Conservation (phyloP, 116 monocot species). For the Zostera marina region DNA sequence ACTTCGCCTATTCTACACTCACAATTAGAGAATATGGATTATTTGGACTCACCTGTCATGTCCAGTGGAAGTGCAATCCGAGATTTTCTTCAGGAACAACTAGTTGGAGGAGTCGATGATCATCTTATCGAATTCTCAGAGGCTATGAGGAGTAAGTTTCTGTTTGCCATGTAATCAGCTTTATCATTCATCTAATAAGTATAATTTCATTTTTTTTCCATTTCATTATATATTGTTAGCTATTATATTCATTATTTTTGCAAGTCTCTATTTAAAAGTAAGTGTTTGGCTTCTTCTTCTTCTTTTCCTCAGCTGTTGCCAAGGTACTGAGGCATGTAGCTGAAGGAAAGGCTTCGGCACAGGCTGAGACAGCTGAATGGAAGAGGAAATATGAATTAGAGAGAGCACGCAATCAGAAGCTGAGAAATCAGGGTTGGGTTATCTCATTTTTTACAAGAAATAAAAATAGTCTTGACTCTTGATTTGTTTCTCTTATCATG, state of each 20-base stretch:
- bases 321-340: slow-evolving; percentile 74
- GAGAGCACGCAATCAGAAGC: slow-evolving; percentile 36
- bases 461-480: background rate
- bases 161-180: background rate
- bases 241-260: background rate
- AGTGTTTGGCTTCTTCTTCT: background rate
- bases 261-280: background rate
- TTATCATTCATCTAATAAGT: background rate
- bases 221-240: too few species aligned
- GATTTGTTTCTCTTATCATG: background rate
- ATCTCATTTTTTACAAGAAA: background rate
- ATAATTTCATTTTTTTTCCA: too few species aligned
- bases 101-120: slow-evolving; percentile 36
- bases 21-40: slow-evolving; percentile 30
- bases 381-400: slow-evolving; percentile 90
- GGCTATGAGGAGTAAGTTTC: slow-evolving; percentile 80
- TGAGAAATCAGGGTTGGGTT: slow-evolving; percentile 52
- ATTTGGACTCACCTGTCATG: slow-evolving; percentile 12
- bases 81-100: slow-evolving; percentile 33
- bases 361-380: slow-evolving; percentile 89
- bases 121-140: slow-evolving; percentile 91
- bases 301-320: slow-evolving; percentile 56
- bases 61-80: slow-evolving; percentile 29
- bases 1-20: slow-evolving; percentile 3
- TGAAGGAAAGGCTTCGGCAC: slow-evolving; percentile 79